Base-by-base conservation (phyloP, 805 yeast species). In the Tetrapisispora iriomotensis region DNA sequence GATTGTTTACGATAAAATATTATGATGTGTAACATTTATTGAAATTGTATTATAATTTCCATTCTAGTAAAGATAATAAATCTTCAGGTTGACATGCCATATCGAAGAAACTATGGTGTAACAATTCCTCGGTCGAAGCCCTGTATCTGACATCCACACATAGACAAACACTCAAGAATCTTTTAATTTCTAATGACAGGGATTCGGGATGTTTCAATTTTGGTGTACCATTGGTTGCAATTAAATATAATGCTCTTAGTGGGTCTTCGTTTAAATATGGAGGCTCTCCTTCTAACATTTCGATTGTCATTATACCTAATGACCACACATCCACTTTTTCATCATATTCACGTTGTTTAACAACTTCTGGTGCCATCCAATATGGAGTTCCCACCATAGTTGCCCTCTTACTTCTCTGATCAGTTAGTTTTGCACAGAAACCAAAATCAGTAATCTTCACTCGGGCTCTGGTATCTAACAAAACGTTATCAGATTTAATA, bases 301-400 rank as follows among this genome's bases (percentile, higher is more conserved):
- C 99, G 53, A 92, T 92, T 8, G 88, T 79, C 97, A 92, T 92
- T 49, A 92, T 94, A 48, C 99, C 98, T 47, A 94, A 66, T 8
- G 96, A 86, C 99, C 99, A 92, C 38, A 94, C 84, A 61, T 92
- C 99, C 25, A 92, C 96, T 58, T 94, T 88, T 40, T 94, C 94
- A 42, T 94, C 98, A 55, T 92, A 92, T 53, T 88, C 96, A 59
- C 87, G 86, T 47, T 94, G 81, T 40, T 87, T 80, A 20, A 92
- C 96, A 38, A 92, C 97, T 62, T 92, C 99, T 1, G 99, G 99
- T 0, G 99, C 99, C 99, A 92, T 92, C 99, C 99, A 92, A 59
- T 92, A 92, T 12, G 99, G 98, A 0, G 99, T 92, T 26, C 99
- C 99, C 15, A 92, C 99, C 94, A 92, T 84, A 2, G 99, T 92